phyloP scores from a whole-genome alignment of 805 yeast genomes.

The Lipomyces anomalus region DNA sequence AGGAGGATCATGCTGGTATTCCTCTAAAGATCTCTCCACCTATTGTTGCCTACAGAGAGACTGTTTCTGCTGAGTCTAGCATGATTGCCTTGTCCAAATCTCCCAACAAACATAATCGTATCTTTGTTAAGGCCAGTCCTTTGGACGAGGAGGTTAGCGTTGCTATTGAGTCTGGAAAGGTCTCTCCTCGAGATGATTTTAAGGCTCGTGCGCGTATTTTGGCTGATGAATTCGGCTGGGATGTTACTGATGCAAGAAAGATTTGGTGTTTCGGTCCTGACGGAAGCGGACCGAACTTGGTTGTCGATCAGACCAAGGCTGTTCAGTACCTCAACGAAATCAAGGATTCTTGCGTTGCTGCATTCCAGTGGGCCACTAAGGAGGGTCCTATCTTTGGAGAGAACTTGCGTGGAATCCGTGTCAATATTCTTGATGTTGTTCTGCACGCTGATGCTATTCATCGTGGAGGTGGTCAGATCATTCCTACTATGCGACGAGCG shows the following conservation, averaged over 20 bases:
- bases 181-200: conserved; percentile 95
- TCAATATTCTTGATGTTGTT: conserved; percentile 98
- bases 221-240: conserved; percentile 99
- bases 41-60: conserved; percentile 98
- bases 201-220: conserved; percentile 97
- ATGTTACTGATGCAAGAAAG: conserved; percentile 99
- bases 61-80: conserved; percentile 88
- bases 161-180: conserved; percentile 90
- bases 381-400: conserved; percentile 99
- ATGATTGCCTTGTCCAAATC: conserved; percentile 97
- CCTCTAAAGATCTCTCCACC: conserved; percentile 98
- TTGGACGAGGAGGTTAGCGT: conserved; percentile 83
- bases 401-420: conserved; percentile 90
- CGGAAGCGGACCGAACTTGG: conserved; percentile 97
- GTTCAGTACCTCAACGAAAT: conserved; percentile 98
- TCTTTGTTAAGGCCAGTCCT: conserved; percentile 96
- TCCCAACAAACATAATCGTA: conserved; percentile 99
- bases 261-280: conserved; percentile 99
- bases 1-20: conserved; percentile 98
- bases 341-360: conserved; percentile 99
- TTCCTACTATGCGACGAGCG: conserved; percentile 99
- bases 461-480: conserved; percentile 99
- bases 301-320: conserved; percentile 99
- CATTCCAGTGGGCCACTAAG: conserved; percentile 99
- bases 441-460: conserved; percentile 99